Evolutionary conservation across 176 grass and related monocot genomes (phyloP), one percentile per base, ranked within the genome.

Genomic region (Ampelocalamus luodianensis): DNA sequence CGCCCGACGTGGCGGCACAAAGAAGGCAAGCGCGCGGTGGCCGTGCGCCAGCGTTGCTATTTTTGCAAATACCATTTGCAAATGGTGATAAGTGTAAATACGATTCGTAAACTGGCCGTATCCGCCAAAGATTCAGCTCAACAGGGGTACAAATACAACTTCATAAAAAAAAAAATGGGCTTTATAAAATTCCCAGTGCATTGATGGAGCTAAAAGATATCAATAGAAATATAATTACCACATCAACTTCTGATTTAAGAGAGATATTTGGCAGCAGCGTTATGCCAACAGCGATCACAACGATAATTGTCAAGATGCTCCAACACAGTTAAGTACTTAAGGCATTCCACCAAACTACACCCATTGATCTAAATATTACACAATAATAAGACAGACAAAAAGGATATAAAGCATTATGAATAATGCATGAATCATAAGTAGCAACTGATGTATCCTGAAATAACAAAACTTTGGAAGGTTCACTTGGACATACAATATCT

Each of bases 221-320:
- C 62, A 34, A 68, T 3, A 77, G 42, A 34, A 29, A 66, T n/a
- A 89, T 42, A 74, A 81, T 77, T 77, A 94, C 96, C 93, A 94
- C 86, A 68, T 98, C 81, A 61, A 81, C 67, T 45, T 92, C 88
- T 71, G 74, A 87, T 75, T 83, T 83, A 64, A 86, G 74, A 81
- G 88, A 98, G 62, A 86, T 89, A 86, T 72, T 93, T 93, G 53
- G 89, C 79, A 85, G 93, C 93, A 89, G 83, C 54, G 83, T 89
- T 92, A 87, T 96, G 93, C 93, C 96, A 98, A 90, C 96, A 98
- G 12, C 10, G 82, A 48, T 85, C 88, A 82, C 96, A 96, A 2
- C 65, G 83, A 77, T 94, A 98, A 89, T 88, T 94, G 48, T 98
- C 91, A 80, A 98, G 91, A 74, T 90, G 80, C 81, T 98, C 96